Evolutionary conservation across 2,329 filamentous ascomycete genomes (phyloP).

Genomic region (Nectriaceae sp.): DNA sequence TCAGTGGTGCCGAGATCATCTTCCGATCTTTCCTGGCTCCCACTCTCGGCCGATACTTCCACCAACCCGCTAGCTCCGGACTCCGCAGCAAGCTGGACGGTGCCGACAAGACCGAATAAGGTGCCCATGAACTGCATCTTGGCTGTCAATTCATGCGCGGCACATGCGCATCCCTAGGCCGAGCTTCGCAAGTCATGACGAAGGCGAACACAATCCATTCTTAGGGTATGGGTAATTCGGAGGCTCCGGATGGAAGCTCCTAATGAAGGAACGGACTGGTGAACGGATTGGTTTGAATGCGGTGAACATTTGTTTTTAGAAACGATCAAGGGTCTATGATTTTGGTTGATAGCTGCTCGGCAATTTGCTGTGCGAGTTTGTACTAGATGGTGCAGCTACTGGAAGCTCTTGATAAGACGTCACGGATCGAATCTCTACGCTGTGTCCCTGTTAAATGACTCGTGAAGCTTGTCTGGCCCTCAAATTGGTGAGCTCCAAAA

Average conservation of each 20-base stretch:
- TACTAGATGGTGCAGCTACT: conserved; percentile 26
- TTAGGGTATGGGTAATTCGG: conserved; percentile 8
- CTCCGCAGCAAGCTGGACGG: conserved; percentile 84
- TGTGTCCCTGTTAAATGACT: conserved; percentile 3
- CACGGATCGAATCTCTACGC: conserved; percentile 19
- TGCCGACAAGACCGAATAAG: conserved; percentile 70
- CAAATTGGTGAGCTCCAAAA: too few relatives aligned
- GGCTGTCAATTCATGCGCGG: conserved; percentile 25
- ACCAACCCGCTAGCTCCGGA: conserved; percentile 65
- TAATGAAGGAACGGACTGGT: conserved; percentile 10
- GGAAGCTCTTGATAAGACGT: conserved; percentile 30
- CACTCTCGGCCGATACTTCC: conserved; percentile 90
- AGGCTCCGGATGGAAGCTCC: conserved; percentile 12
- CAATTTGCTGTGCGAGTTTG: conserved; percentile 22
- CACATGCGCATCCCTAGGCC: conserved; percentile 22
- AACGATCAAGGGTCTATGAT: conserved; percentile 21
- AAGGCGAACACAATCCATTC: conserved; percentile 15
- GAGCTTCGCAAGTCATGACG: conserved; percentile 22
- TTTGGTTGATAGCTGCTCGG: conserved; percentile 22
- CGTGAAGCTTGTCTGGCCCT: conserved; percentile 9
- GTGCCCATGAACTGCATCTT: conserved; percentile 17
- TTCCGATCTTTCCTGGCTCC: conserved; percentile 96
- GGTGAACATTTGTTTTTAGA: conserved; percentile 14
- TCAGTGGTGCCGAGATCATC: conserved; percentile 89
- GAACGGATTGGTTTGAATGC: conserved; percentile 17